A percentile compares a stretch with the other conserved stretches of the same genome.
Evolutionary conservation across 2,329 filamentous ascomycete genomes (phyloP).

Genomic region (Cladosporium sp.): DNA sequence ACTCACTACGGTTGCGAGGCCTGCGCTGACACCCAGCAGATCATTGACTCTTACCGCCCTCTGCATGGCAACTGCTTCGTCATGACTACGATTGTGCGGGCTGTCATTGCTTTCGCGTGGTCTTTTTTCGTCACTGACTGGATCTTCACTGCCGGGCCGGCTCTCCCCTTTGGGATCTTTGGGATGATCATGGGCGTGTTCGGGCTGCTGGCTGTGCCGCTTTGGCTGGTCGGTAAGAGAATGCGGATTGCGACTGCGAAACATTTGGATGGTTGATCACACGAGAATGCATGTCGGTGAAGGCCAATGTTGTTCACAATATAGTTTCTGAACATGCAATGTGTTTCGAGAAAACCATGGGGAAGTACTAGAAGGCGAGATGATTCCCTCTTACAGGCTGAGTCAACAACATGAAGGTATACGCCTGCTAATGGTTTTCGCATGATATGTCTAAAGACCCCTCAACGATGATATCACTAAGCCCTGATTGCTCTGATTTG

Average conservation of each 20-base stretch:
- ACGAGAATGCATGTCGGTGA: too few species aligned
- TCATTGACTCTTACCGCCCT: conserved; percentile 46
- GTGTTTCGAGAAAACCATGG: too few species aligned
- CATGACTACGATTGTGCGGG: conserved; percentile 44
- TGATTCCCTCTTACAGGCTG: too few species aligned
- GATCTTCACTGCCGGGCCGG: conserved; percentile 38
- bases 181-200: conserved; percentile 48
- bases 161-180: conserved; percentile 49
- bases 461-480: background rate
- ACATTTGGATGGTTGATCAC: conserved; percentile 4
- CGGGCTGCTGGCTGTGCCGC: conserved; percentile 31
- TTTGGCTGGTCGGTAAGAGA: conserved; percentile 37
- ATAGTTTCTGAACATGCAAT: too few species aligned
- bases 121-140: conserved; percentile 49
- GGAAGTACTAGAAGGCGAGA: too few species aligned
- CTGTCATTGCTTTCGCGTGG: conserved; percentile 49
- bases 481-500: conserved; percentile 6
- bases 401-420: too few species aligned
- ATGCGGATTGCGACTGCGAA: conserved; percentile 35
- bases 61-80: conserved; percentile 49
- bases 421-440: too few species aligned
- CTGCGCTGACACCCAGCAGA: conserved; percentile 23
- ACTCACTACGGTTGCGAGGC: conserved; percentile 2
- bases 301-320: too few species aligned
- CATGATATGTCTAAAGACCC: too few species aligned